These are phyloP conservation scores for Eucalyptus urophylla DNA, from an alignment of 345 rosid species.

Conservation along the genomic window DNA sequence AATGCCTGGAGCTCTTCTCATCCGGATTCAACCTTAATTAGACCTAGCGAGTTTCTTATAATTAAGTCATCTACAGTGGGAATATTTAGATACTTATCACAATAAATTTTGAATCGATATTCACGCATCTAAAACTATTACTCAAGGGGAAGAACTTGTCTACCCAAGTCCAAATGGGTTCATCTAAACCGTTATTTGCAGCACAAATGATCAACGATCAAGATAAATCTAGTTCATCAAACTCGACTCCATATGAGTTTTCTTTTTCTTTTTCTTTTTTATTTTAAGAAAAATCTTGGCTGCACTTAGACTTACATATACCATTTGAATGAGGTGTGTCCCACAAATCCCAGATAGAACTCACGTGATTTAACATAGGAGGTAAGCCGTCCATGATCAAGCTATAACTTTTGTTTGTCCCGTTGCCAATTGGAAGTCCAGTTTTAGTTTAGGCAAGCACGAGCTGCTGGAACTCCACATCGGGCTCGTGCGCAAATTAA, in stretches of 20 bases:
- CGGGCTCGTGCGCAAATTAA: too few species aligned
- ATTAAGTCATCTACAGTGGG: neutral
- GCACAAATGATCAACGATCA: neutral
- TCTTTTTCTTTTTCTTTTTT: neutral
- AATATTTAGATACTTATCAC: neutral
- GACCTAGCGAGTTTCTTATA: too few species aligned
- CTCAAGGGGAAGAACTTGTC: neutral
- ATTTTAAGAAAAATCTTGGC: neutral
- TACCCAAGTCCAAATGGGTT: neutral
- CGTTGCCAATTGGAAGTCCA: too few species aligned
- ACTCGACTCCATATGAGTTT: neutral
- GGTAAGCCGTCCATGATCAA: too few species aligned
- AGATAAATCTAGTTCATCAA: neutral
- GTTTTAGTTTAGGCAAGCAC: too few species aligned
- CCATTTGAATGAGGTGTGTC: too few species aligned
- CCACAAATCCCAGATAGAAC: too few species aligned
- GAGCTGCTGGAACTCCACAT: too few species aligned
- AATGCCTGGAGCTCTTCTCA: neutral
- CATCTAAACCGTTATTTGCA: neutral
- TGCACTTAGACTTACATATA: too few species aligned
- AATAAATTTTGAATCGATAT: neutral
- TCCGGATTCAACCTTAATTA: too few species aligned
- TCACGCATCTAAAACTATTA: neutral
- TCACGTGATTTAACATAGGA: too few species aligned
- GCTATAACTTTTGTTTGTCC: too few species aligned